phyloP scores from a whole-genome alignment of 176 grass and related monocot species.

The Triticum timopheevii region DNA sequence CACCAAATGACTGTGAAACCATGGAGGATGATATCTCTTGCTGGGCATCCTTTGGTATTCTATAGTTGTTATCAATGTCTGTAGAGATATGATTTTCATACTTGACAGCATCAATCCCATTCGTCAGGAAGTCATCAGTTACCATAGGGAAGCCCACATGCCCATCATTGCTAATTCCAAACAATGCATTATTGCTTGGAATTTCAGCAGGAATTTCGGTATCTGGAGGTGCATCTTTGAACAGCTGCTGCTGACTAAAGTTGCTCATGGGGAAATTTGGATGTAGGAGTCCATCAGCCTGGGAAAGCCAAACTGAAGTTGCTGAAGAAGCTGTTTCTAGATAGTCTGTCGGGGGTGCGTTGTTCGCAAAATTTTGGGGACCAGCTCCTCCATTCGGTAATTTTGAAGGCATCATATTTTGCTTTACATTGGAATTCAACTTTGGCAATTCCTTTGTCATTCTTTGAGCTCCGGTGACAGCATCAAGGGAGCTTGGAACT shows the following conservation, averaged over 20 bases:
- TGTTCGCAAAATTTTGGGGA: slow-evolving; percentile 61
- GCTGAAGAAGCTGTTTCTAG: slow-evolving; percentile 80
- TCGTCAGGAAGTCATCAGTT: slow-evolving; percentile 62
- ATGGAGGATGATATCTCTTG: slow-evolving; percentile 79
- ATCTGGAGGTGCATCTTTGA: slow-evolving; percentile 50
- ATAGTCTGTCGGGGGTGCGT: slow-evolving; percentile 56
- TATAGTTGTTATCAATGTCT: slow-evolving; percentile 67
- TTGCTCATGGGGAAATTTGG: slow-evolving; percentile 62
- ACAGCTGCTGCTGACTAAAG: slow-evolving; percentile 62
- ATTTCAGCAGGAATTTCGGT: slow-evolving; percentile 50
- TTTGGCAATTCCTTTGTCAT: slow-evolving; percentile 53
- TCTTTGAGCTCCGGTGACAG: slow-evolving; percentile 27
- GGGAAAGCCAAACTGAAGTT: slow-evolving; percentile 84
- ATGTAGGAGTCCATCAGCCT: slow-evolving; percentile 65
- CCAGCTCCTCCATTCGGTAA: slow-evolving; percentile 44
- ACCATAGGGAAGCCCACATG: slow-evolving; percentile 55
- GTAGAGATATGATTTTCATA: slow-evolving; percentile 69
- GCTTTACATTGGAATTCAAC: slow-evolving; percentile 64
- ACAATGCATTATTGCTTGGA: slow-evolving; percentile 60
- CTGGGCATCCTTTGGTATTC: slow-evolving; percentile 59
- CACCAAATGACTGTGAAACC: slow-evolving; percentile 85
- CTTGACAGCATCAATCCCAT: slow-evolving; percentile 61
- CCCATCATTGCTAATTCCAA: slow-evolving; percentile 62
- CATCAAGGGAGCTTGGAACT: slow-evolving; percentile 56
- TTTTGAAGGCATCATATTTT: slow-evolving; percentile 55